Evolutionary conservation across 495 filamentous ascomycete species (phyloP), one percentile per base, ranked within the genome.

Genomic region (Daldinia loculata): DNA sequence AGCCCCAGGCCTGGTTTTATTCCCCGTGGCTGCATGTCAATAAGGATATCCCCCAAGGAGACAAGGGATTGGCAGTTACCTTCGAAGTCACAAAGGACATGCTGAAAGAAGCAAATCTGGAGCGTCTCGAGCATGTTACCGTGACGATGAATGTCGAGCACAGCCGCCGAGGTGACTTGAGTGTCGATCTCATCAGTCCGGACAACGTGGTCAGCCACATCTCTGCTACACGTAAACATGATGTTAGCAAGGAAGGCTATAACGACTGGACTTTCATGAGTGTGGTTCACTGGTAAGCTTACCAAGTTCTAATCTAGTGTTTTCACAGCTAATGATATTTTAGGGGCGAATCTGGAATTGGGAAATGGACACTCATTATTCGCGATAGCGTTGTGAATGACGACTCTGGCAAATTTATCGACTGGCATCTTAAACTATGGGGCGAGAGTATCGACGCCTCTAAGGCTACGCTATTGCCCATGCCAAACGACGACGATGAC

Each of bases 201-300:
- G 83, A 88, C 56, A 92, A 92, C 22, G 77, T 98, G 43, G 81
- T 95, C 62, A 96, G 92, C 77, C 90, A 97, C 71, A 87, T 99
- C 38, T 91, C 94, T 53, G 90, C 90, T 17, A 82, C 88, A 1
- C 89, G 95, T 60, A 82, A 81, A 29, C 73, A 82, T 24, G 95
- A 99, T 76, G 80, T 83, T 0, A 85, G 82, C 43, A 72, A 78
- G 1, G 78, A 78, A 41, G 95, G 95, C n/a, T 99, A 98, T 75
- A 83, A 89, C 39, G 93, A 99, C 81, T 99, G 95, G 95, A 97
- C 95, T 1, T 99, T 99, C 70, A 98, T 98, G 95, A 93, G 89
- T 64, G 96, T 99, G 55, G 93, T 89, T 74, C 96, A 99, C 78
- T 99, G 93, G 93, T 95, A 86, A 80, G 90, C 79, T 57, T 56